Conservation (phyloP, 169 alveolate species). For the Cryptosporidium canis region DNA sequence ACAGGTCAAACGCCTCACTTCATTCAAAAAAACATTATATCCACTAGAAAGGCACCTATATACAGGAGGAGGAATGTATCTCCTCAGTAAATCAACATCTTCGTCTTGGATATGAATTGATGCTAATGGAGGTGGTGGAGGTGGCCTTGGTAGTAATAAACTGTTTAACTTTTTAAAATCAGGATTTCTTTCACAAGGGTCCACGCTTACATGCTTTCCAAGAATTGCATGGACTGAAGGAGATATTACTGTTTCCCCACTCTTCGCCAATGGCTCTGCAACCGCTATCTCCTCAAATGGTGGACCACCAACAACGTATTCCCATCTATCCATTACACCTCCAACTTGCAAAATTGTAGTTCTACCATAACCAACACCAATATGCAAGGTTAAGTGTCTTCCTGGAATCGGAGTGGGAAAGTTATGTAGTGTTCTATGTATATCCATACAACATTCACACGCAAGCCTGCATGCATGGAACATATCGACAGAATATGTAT, state of each 20-base stretch:
- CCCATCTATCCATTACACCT: constrained; percentile 82
- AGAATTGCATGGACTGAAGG: constrained; percentile 73
- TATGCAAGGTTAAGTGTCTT: constrained; percentile 80
- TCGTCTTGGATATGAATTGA: constrained; percentile 73
- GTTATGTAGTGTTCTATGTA: constrained; percentile 81
- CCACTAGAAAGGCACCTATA: constrained; percentile 79
- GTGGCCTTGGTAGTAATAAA: constrained; percentile 57
- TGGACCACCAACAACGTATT: constrained; percentile 81
- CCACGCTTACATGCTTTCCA: constrained; percentile 61
- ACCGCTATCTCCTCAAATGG: constrained; percentile 83
- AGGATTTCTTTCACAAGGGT: constrained; percentile 63
- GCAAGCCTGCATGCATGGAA: constrained; percentile 75
- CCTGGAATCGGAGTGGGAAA: constrained; percentile 83
- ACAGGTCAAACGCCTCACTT: constrained; percentile 81
- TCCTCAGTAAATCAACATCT: constrained; percentile 74
- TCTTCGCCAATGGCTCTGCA: constrained; percentile 82
- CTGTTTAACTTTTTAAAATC: constrained; percentile 60
- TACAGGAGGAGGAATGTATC: constrained; percentile 82
- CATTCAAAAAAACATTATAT: constrained; percentile 81
- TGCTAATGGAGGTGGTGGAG: constrained; percentile 71
- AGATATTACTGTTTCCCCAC: constrained; percentile 84
- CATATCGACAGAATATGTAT: constrained; percentile 69
- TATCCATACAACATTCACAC: constrained; percentile 82
- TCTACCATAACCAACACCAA: constrained; percentile 83
- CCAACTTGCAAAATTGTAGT: constrained; percentile 82